Base-by-base conservation (phyloP, 176 grass and related monocot genomes). In the Lolium multiflorum region DNA sequence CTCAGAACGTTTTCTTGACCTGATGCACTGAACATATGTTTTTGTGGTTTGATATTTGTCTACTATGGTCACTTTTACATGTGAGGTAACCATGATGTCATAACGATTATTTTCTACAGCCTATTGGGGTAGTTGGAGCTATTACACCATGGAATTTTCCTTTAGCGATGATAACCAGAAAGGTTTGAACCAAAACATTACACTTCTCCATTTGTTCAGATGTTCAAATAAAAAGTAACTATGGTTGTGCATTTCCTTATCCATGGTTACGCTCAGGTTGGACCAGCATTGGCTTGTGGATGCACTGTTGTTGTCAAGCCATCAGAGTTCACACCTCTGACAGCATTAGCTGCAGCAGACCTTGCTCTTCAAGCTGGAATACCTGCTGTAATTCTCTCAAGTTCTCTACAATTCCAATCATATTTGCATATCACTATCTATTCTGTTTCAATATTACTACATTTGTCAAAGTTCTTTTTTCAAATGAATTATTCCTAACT, bases 141-240 rank as follows among this genome's bases (percentile, higher is more conserved):
- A 96, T 98, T 82, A 96, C 97, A 37, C 97, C 97, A 48, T 98
- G 97, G 97, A 98, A 98, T 71, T 98, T 98, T 79, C 97, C 97
- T 88, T 88, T 98, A 77, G 97, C 97, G 55, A 98, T 98, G 97
- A 98, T 96, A 89, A 98, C 97, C 68, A 82, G 97, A 74, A 98
- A 98, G 97, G 97, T 98, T 24, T 66, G 37, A 71, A 83, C 17
- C 48, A 68, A 54, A 62, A 74, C 51, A 66, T 22, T 59, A 68
- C 64, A 86, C 50, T 81, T 66, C 8, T 81, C 6, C 61, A 24
- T 83, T 31, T n/a, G 16, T 25, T 38, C 43, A 49, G 59, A 24
- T 82, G 14, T 91, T 76, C 7, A 11, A 67, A 87, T 51, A 1
- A 50, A 74, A 79, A 54, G 13, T 13, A 26, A 11, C 66, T 74